Evolutionary conservation across 208 protist species (phyloP).

Genomic region (Crithidia sp.): DNA sequence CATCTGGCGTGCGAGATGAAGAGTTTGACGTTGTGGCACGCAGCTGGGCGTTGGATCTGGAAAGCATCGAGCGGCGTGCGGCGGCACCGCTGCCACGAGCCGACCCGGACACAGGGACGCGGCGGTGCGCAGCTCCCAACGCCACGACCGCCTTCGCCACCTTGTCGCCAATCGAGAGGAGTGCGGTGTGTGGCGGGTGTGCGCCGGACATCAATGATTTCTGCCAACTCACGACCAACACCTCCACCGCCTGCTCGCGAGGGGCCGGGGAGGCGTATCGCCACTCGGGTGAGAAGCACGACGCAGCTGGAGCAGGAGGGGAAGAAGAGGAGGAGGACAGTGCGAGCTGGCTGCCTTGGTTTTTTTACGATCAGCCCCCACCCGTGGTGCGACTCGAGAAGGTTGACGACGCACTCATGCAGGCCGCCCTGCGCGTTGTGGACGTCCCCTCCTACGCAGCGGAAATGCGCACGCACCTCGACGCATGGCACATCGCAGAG

Average conservation of each 20-base stretch:
- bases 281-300: not conserved
- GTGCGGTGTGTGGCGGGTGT: too few species aligned
- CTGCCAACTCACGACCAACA: too few species aligned
- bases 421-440: conserved; percentile 10
- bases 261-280: too few species aligned
- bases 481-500: not conserved
- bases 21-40: conserved; percentile 9
- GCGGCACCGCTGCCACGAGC: not conserved
- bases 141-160: not conserved
- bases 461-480: not conserved
- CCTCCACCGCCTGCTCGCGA: too few species aligned
- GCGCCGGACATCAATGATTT: too few species aligned
- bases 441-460: conserved; percentile 17
- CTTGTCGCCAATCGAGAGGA: too few species aligned
- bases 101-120: too few species aligned
- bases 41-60: conserved; percentile 12
- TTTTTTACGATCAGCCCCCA: not conserved
- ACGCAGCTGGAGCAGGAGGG: not conserved
- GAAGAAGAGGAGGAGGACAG: not conserved
- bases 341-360: conserved; percentile 13
- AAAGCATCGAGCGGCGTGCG: not conserved
- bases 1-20: not conserved
- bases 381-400: not conserved
- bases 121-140: too few species aligned
- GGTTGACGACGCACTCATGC: conserved; percentile 13